Evolutionary conservation across 306 rosid genomes (phyloP), one percentile per base, ranked within the genome.

Genomic region (Citrullus mucosospermus): DNA sequence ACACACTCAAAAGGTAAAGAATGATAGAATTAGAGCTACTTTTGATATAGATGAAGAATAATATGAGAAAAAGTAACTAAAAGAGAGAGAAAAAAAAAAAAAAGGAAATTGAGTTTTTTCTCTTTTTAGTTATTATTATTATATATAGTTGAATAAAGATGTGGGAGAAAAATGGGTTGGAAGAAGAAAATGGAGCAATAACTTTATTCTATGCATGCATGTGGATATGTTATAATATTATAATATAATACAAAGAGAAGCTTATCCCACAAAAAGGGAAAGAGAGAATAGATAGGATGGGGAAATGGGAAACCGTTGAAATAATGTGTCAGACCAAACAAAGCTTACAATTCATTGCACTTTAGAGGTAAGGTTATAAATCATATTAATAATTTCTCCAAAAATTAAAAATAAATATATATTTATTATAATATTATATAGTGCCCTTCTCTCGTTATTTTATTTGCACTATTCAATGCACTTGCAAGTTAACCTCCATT

Each of bases 261-360:
- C 11, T 63, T 63, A 63, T 32, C 70, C 20, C 46, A 63, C 44
- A 63, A 34, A 65, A 16, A 34, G 25, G 48, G 71, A 65, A 34
- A 65, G 71, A 15, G n/a, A 8, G 46, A 46, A 16, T 1, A 41
- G 75, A 68, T 68, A 43, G 75, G 75, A 41, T 68, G 75, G 54
- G 75, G 34, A 68, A 68, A 68, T 68, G 75, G 75, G 75, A 68
- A 68, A 43, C 75, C 54, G 8, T 68, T 68, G 75, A 68, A 68
- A 68, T 68, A 41, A 68, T 41, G 75, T 68, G 75, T 68, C 75
- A 68, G 75, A 68, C 15, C 22, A 44, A 69, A 44, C 9, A 44
- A 22, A 22, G 7, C 30, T 38, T 46, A 22, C 38, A 43, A 70
- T 70, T 44, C 76, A 70, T n/a, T 70, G 76, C 56, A 70, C 34